A percentile compares a stretch with the other conserved stretches of the same genome.
phyloP scores from a whole-genome alignment of 23 red algal genomes.

The Gracilaria gracilis region DNA sequence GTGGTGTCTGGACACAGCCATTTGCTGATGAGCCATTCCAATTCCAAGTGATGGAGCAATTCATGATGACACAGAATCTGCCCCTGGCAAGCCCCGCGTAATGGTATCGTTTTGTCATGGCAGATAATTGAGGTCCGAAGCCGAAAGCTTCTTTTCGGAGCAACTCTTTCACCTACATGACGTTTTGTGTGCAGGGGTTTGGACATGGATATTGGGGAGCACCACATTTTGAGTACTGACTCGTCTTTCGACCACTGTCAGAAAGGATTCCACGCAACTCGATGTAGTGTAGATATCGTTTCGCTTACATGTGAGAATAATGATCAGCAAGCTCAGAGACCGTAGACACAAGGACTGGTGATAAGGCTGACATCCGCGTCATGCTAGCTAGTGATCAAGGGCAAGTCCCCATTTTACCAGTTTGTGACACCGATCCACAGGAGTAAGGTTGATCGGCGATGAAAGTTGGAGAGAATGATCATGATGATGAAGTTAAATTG shows the following conservation, averaged over 20 bases:
- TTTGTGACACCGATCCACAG: too few relatives aligned
- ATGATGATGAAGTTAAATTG: too few relatives aligned
- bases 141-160: neutral
- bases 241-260: neutral
- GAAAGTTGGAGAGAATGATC: too few relatives aligned
- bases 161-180: neutral
- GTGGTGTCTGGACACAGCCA: too few relatives aligned
- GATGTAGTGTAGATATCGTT: neutral
- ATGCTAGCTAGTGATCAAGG: neutral
- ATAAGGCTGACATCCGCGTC: neutral
- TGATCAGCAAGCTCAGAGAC: neutral
- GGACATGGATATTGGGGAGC: neutral
- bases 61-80: neutral
- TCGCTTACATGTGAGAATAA: neutral
- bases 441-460: too few relatives aligned
- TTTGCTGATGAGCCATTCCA: neutral
- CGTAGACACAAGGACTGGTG: neutral
- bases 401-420: neutral
- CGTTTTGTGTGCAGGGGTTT: neutral
- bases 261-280: neutral
- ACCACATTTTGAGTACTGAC: neutral
- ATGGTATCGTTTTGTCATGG: too few relatives aligned
- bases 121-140: too few relatives aligned
- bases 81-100: neutral
- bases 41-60: neutral